Base-by-base conservation (phyloP, 495 filamentous ascomycete species). In the Talaromyces thailandensis region DNA sequence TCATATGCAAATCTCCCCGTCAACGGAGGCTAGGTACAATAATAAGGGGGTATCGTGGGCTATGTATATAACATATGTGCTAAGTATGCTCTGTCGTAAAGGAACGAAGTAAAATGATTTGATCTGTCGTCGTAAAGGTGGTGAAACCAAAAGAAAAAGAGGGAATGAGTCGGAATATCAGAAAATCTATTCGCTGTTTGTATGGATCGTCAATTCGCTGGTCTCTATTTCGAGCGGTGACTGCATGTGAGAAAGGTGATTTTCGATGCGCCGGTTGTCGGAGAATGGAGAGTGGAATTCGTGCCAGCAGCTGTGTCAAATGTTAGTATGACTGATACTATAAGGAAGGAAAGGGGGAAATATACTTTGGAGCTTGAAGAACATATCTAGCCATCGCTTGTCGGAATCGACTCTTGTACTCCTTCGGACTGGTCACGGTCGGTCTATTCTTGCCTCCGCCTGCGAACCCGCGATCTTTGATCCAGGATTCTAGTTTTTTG, bases 401-500 rank as follows among this genome's bases (percentile, higher is more conserved):
- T 64, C 94, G 79, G 75, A 99, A 99, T 51, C 94, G 86, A 66
- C 87, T 90, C 75, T 97, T 94, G 71, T 99, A 98, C 74, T 99
- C 95, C 75, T 91, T 96, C 8, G 94, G 94, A 74, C 91, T 96
- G 32, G 94, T 99, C 26, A 99, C 92, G 0, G 94, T 99, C 9
- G 94, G 94, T 59, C 88, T 81, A 67, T 96, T 96, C 70, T 92
- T 87, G 56, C 88, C 87, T 62, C 90, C 89, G 4, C 89, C 89
- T 21, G 87, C 88, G 68, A 93, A 90, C 7, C 92, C 93, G 35
- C 93, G 86, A 68, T 95, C 90, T 74, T 99, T 99, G 77, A 98
- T 96, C 94, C 94, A 99, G 28, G 87, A 92, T 75, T 99, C 94
- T 9, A 99, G 82, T 68, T 95, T 96, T 79, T 99, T 99, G 75